phyloP scores from a whole-genome alignment of 805 yeast genomes.

The Saccharomycopsis guyanensis region DNA sequence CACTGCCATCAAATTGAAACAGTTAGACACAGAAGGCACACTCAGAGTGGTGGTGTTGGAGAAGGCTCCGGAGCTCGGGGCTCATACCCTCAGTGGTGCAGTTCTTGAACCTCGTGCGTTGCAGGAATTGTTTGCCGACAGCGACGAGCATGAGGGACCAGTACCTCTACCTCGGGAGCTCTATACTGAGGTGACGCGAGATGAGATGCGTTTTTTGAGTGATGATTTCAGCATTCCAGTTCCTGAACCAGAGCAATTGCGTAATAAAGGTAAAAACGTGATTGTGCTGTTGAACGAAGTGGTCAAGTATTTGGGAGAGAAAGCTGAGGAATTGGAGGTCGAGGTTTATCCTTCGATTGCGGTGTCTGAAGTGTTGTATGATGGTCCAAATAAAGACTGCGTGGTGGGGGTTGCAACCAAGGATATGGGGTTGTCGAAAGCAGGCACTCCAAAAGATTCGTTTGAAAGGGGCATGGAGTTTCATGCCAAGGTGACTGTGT shows the following conservation, averaged over 20 bases:
- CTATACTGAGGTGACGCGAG: conserved; percentile 67
- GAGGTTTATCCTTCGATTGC: conserved; percentile 89
- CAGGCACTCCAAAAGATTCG: conserved; percentile 69
- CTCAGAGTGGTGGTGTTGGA: conserved; percentile 84
- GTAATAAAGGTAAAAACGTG: conserved; percentile 71
- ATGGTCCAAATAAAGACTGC: conserved; percentile 38
- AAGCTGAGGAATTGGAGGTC: conserved; percentile 90
- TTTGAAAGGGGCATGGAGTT: conserved; percentile 98
- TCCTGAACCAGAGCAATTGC: conserved; percentile 93
- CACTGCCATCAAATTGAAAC: conserved; percentile 85
- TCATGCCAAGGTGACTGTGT: conserved; percentile 78
- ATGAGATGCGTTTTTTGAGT: conserved; percentile 66
- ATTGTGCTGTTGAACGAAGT: conserved; percentile 79
- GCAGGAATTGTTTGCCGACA: conserved; percentile 68
- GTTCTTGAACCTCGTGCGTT: conserved; percentile 87
- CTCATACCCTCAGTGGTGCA: conserved; percentile 90
- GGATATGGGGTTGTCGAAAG: conserved; percentile 77
- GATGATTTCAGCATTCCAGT: conserved; percentile 53
- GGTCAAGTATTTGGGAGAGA: conserved; percentile 72
- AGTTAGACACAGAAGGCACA: conserved; percentile 66
- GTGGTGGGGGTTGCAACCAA: conserved; percentile 90
- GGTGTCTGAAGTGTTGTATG: conserved; percentile 69
- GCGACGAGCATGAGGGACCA: conserved; percentile 43
- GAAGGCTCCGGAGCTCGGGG: conserved; percentile 88
- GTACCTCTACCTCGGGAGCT: conserved; percentile 74